Percentiles rank a stretch among this genome's conserved stretches.
These are phyloP conservation scores for Dictyophora rubrovolvata DNA, from an alignment of 768 basidiomycete species.

Conservation along the genomic window DNA sequence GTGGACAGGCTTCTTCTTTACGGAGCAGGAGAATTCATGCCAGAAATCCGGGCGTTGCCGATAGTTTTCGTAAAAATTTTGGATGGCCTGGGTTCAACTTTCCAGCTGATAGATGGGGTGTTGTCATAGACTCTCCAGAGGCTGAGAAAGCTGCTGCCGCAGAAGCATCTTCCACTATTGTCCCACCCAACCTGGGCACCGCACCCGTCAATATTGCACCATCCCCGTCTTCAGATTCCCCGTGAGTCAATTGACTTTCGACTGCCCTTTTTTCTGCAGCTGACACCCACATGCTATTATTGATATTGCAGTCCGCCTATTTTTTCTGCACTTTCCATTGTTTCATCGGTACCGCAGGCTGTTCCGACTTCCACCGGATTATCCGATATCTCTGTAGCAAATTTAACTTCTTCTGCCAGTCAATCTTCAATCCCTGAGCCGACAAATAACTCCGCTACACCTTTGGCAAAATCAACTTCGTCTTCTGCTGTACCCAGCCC, in stretches of 20 bases:
- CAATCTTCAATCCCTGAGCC: background rate
- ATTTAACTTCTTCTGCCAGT: background rate
- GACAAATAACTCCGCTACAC: background rate
- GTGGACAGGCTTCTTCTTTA: constrained; percentile 32
- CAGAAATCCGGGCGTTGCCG: constrained; percentile 28
- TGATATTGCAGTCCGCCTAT: background rate
- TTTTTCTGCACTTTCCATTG: background rate
- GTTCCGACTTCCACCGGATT: background rate
- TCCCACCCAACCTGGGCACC: background rate
- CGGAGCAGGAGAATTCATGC: constrained; percentile 22
- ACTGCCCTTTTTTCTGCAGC: background rate
- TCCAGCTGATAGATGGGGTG: constrained; percentile 49
- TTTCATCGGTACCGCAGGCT: background rate
- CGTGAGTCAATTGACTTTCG: background rate
- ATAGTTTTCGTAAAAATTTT: constrained; percentile 32
- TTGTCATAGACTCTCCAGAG: constrained; percentile 29
- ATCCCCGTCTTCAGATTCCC: background rate
- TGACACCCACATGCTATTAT: background rate
- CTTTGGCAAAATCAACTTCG: background rate
- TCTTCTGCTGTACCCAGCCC: background rate
- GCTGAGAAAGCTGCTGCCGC: background rate
- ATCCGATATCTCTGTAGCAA: background rate
- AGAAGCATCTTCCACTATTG: background rate
- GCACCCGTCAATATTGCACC: background rate
- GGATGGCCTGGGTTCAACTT: constrained; percentile 38